A percentile compares a stretch with the other conserved stretches of the same genome.
phyloP scores from a whole-genome alignment of 768 basidiomycete species.

The Mycena capillaripes region DNA sequence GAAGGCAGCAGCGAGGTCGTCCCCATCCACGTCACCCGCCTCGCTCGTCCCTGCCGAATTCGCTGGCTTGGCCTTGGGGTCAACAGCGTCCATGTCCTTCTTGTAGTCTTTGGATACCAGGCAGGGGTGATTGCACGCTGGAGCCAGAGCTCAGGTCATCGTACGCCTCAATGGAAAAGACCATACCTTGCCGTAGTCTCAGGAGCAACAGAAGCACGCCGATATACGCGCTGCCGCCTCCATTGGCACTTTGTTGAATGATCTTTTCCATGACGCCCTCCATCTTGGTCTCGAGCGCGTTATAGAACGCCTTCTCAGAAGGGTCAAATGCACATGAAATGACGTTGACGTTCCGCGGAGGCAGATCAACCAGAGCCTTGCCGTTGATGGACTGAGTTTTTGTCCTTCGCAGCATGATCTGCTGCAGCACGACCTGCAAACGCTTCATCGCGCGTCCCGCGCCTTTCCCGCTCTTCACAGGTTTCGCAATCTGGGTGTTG shows the following conservation, averaged over 20 bases:
- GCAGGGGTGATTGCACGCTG: constrained; percentile 92
- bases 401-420: constrained; percentile 90
- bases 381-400: constrained; percentile 85
- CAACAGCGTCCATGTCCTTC: constrained; percentile 82
- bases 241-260: constrained; percentile 62
- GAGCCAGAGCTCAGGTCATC: not conserved
- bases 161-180: not conserved
- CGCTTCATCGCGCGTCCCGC: constrained; percentile 84
- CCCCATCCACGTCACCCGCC: constrained; percentile 67
- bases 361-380: constrained; percentile 85
- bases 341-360: constrained; percentile 77
- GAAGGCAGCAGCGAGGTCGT: constrained; percentile 84
- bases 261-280: constrained; percentile 76
- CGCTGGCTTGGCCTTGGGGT: constrained; percentile 63
- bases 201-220: constrained; percentile 80
- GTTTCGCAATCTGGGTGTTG: constrained; percentile 82
- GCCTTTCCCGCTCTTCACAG: constrained; percentile 77
- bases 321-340: constrained; percentile 84
- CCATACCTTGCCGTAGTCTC: constrained; percentile 88
- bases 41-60: constrained; percentile 55
- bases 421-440: constrained; percentile 87
- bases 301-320: constrained; percentile 86
- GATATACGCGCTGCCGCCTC: constrained; percentile 73
- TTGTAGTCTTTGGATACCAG: constrained; percentile 85
- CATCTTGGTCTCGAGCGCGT: constrained; percentile 77